Base-by-base conservation (phyloP, 345 rosid genomes). In the Carallia pectinifolia region DNA sequence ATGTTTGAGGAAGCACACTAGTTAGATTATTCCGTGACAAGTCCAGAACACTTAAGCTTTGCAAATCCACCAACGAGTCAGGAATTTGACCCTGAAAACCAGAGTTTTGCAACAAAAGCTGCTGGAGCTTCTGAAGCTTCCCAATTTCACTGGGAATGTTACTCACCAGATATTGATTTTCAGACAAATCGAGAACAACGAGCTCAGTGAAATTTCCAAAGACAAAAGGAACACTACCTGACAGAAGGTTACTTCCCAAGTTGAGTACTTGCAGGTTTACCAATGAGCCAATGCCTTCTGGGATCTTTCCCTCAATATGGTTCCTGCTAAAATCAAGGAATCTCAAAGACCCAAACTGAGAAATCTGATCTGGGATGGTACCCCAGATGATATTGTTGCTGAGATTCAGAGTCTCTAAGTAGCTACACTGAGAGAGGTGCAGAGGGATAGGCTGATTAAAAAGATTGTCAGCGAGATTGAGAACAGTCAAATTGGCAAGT, bases 381-480 rank as follows among this genome's bases (percentile, higher is more conserved):
- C 80, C 80, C 80, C 80, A 77, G 48, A 77, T 67, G 27, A 67
- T 68, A 59, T 77, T 77, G 67, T 68, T 77, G 60, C 80, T 77
- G 19, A 77, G 76, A 58, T 77, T 77, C 76, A 77, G 59, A 29
- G 58, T 77, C 44, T 73, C 77, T 67, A 72, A 61, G 33, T 96
- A 87, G 68, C 72, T 71, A 76, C 98, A 93, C 29, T 71, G 67
- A 71, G 96, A 85, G 36, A 93, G 76, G 31, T 86, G 97, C 30
- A 93, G 88, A 59, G 98, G 96, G 30, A 93, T 88, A 23, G 97
- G 89, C 76, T 88, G 97, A 77, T 89, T 86, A 66, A 93, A 89
- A 56, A 77, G 74, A 83, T 93, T 93, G 62, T 67, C 85, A 30
- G 98, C 92, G 47, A 93, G 92, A 84, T 88, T 88, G 16, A 93